Evolutionary conservation across 331 rosid genomes (phyloP).

Genomic region (Pyrus hybrid): DNA sequence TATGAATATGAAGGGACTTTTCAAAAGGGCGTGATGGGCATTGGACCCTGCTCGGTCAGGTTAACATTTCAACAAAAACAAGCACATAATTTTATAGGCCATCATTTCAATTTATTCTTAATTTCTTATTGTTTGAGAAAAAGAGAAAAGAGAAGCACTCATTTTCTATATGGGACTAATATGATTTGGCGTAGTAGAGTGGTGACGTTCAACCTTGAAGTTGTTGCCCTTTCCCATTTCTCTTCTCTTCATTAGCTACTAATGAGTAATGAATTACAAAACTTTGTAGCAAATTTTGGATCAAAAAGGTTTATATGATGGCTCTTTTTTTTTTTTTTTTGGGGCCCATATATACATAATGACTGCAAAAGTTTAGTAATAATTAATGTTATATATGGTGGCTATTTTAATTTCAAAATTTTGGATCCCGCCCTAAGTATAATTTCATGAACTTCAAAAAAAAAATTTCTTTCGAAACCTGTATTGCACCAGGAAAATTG

Average conservation of each 20-base stretch:
- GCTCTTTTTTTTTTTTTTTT: neutral
- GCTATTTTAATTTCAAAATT: neutral
- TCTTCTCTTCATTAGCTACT: slow-evolving; percentile 3
- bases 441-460: too few relatives aligned
- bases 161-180: neutral
- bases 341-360: neutral
- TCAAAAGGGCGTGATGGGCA: slow-evolving; percentile 6
- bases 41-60: neutral
- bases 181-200: neutral
- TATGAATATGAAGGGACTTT: slow-evolving; percentile 8
- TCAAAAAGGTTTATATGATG: neutral
- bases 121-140: neutral
- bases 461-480: too few relatives aligned
- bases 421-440: too few relatives aligned
- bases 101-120: neutral
- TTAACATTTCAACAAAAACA: neutral
- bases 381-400: neutral
- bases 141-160: neutral
- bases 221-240: neutral
- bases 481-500: too few relatives aligned
- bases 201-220: neutral
- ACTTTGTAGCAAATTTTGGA: neutral
- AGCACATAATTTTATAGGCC: neutral
- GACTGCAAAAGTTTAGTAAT: neutral
- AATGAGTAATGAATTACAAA: neutral